phyloP scores from a whole-genome alignment of 805 yeast species.

The Torulaspora franciscae region DNA sequence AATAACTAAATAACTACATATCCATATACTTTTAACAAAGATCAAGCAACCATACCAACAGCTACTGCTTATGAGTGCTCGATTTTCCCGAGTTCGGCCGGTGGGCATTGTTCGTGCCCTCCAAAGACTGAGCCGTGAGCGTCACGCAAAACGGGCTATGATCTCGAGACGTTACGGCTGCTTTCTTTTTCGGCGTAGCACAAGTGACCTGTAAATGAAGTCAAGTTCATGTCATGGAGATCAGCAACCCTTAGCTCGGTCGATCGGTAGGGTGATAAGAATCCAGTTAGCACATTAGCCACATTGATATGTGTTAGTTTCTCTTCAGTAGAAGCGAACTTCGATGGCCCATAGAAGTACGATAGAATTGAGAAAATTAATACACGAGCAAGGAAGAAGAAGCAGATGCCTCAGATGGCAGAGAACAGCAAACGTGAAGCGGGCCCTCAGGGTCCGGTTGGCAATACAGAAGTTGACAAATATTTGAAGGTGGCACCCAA shows the following conservation, averaged over 20 bases:
- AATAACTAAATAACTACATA: not conserved
- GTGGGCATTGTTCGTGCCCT: too few species aligned
- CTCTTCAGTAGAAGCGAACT: not conserved
- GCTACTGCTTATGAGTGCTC: too few species aligned
- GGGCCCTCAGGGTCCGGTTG: conserved; percentile 1
- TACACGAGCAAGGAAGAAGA: not conserved
- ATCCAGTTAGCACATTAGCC: not conserved
- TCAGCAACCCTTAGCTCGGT: conserved; percentile 1
- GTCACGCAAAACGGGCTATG: conserved; percentile 6
- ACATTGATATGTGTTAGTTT: conserved; percentile 3
- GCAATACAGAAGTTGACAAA: conserved; percentile 4
- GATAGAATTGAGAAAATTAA: not conserved
- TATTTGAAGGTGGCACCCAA: conserved; percentile 32
- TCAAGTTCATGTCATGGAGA: not conserved
- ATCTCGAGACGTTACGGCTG: not conserved
- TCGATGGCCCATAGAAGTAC: conserved; percentile 4
- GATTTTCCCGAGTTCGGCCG: not conserved
- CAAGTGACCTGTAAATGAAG: conserved; percentile 1
- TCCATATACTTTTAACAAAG: conserved; percentile 2
- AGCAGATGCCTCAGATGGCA: not conserved
- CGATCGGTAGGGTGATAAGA: not conserved
- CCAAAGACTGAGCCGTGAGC: too few species aligned
- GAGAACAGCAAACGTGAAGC: conserved; percentile 2
- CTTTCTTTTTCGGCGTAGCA: conserved; percentile 1
- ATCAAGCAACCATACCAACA: not conserved